Conservation (phyloP, 2,329 filamentous ascomycete species). For the Fusarium siculi region DNA sequence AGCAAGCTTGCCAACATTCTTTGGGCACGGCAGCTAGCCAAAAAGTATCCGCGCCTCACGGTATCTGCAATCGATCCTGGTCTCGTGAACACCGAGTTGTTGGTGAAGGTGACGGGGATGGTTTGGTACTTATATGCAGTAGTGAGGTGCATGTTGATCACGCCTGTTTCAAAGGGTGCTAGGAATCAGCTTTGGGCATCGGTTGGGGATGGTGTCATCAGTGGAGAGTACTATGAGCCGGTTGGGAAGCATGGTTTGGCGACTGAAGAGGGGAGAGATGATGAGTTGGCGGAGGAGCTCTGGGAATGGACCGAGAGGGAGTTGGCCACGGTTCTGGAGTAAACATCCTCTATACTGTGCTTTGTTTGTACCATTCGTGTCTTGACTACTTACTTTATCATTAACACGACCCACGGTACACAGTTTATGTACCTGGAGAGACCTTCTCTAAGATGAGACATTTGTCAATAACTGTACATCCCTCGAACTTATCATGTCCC, state of each 20-base stretch:
- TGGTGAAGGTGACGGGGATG: not conserved
- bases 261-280: not conserved
- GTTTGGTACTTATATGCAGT: not conserved
- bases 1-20: not conserved
- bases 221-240: not conserved
- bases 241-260: not conserved
- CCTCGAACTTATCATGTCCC: conserved; percentile 17
- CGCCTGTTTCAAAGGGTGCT: not conserved
- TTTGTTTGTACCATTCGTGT: no score
- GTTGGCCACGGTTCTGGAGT: not conserved
- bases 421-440: no score
- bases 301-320: not conserved
- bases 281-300: not conserved
- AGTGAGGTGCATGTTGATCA: not conserved
- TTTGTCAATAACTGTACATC: not conserved
- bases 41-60: not conserved
- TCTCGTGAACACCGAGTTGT: not conserved
- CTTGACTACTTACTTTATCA: no score
- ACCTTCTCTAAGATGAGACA: no score
- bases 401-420: no score
- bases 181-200: not conserved
- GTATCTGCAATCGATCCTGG: not conserved
- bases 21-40: not conserved
- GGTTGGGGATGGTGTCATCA: not conserved
- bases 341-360: rapidly evolving